Base-by-base conservation (phyloP, 1,139 yeast species). In the Wickerhamomyces sp. region DNA sequence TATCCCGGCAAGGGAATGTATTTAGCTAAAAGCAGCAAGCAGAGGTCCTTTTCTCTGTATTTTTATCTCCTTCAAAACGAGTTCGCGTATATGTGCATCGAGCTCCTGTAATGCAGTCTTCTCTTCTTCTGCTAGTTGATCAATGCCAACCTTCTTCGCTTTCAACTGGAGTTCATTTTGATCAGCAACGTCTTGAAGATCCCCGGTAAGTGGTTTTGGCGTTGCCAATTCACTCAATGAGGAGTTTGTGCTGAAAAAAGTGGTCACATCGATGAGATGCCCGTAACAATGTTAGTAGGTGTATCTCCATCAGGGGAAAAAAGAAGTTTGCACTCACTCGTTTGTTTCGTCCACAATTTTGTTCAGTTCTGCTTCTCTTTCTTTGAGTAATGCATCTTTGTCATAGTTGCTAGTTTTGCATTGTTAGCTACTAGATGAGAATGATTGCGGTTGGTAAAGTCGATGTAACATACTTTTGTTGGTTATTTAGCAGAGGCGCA, bases 291-390 rank as follows among this genome's bases (percentile, higher is more conserved):
- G 49, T 46, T 42, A 45, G 49, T 42, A n/a, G 9, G 14, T n/a
- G 32, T 33, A 15, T 33, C 15, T 3, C 23, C 23, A 18, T 18
- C 23, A 13, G 14, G 13, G 9, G 35, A 6, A 33, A n/a, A 35
- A 35, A 10, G 10, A 8, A n/a, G 11, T 10, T 11, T 10, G 7
- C 35, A 63, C 55, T 43, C 56, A 60, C 54, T 68, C 72, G 42
- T 66, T 68, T 10, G 72, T 67, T 39, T 59, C 67, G 27, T 63
- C 57, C 14, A 68, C 73, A 40, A 68, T 68, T n/a, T 61, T 61
- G 41, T 64, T 62, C 35, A 68, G 50, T 41, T 66, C 66, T 27
- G 62, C 63, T 35, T 67, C 70, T 41, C 72, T 53, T 3, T 55
- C 48, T 39, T 60, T 55, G 37, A 62, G 55, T 35, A 61, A 60